Base-by-base conservation (phyloP, 2,329 filamentous ascomycete genomes). In the Dactylellina haptotyla region DNA sequence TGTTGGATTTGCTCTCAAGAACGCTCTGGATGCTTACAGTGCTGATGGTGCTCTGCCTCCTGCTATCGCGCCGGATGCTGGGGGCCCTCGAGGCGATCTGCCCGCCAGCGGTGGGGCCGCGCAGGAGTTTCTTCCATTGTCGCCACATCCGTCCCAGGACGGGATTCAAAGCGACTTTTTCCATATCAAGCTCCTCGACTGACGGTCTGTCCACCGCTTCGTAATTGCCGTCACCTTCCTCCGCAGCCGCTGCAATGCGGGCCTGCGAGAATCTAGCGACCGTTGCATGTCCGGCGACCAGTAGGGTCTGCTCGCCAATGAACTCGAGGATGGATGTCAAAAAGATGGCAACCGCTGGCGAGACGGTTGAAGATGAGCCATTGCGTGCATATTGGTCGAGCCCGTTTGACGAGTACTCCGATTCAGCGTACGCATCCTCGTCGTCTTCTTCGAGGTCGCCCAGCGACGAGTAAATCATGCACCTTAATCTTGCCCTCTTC, bases 371-470 rank as follows among this genome's bases (percentile, higher is more conserved):
- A 70, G 43, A 20, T 1, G 51, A 54, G 12, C 57, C 57, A 9
- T 64, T 64, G n/a, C 39, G 59, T 12, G 63, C 34, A 14, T 70
- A 72, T 34, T 85, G 83, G 70, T 89, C 87, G 41, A 85, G 83
- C 23, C 82, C 83, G 51, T 85, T 83, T 37, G 88, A 86, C 9
- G 94, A 84, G 41, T 91, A 87, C 66, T 95, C 92, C 78, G 92
- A 88, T 76, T 93, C 88, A 79, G 96, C 90, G 79, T 92, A 92
- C 56, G 89, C 88, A 79, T 97, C 94, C 80, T 98, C 95, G 76
- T 99, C 95, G 77, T 98, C 93, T 82, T 99, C 95, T 81, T 99
- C 96, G 86, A 99, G 89, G 79, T 99, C 94, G 46, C 95, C 95
- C 4, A 99, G 84, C 6, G 95, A 93, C 6, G 93, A 98, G 80